These are phyloP conservation scores for Suhomyces vadensis DNA, from an alignment of 805 yeast genomes.

Conservation along the genomic window DNA sequence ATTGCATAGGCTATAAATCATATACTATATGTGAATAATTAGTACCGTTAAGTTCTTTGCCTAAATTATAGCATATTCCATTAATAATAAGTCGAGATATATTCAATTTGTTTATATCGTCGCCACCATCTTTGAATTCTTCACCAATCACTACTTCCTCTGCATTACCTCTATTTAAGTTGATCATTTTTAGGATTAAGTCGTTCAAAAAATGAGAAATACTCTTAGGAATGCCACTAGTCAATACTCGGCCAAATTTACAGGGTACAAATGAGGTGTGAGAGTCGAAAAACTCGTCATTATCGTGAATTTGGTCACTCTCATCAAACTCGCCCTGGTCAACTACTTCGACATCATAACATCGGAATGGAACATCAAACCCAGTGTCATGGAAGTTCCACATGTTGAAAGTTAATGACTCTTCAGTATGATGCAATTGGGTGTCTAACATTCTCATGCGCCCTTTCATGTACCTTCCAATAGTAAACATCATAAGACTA, in stretches of 20 bases:
- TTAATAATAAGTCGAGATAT: constrained; percentile 30
- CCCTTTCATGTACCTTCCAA: constrained; percentile 9
- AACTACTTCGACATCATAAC: constrained; percentile 32
- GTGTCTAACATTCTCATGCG: constrained; percentile 9
- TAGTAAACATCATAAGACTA: constrained; percentile 11
- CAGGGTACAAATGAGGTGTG: constrained; percentile 15
- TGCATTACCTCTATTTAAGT: constrained; percentile 43
- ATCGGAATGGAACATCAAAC: constrained; percentile 31
- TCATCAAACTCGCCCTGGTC: constrained; percentile 37
- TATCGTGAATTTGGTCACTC: constrained; percentile 5
- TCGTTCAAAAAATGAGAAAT: constrained; percentile 38
- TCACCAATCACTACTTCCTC: constrained; percentile 32
- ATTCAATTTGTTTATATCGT: constrained; percentile 15
- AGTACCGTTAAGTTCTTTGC: constrained; percentile 42
- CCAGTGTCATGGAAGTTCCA: constrained; percentile 37
- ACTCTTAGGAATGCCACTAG: constrained; percentile 21
- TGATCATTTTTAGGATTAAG: constrained; percentile 31
- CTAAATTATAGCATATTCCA: constrained; percentile 36
- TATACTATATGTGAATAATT: constrained; percentile 31
- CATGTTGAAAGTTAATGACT: constrained; percentile 22
- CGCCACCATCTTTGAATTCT: constrained; percentile 38
- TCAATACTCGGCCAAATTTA: constrained; percentile 13
- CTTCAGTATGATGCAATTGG: constrained; percentile 8
- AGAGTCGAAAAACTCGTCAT: constrained; percentile 24
- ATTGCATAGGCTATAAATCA: constrained; percentile 14